Conservation (phyloP, 2,329 filamentous ascomycete species). For the Chaetomiaceae sp. region DNA sequence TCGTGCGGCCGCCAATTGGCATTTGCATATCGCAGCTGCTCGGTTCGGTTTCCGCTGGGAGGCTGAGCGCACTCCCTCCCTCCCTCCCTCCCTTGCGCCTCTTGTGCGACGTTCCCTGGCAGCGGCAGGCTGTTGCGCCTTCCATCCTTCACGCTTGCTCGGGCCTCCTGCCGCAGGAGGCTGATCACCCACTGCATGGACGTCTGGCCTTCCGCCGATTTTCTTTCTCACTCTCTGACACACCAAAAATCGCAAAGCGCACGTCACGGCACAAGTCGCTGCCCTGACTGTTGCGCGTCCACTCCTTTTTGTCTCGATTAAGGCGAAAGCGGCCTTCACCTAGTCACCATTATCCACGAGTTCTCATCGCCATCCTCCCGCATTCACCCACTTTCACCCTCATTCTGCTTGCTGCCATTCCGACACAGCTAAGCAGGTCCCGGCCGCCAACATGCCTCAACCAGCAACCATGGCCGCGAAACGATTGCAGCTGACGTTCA, state of each 20-base stretch:
- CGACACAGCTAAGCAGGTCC: background rate
- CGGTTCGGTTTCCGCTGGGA: slow-evolving; percentile 8
- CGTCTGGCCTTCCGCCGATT: too few species aligned
- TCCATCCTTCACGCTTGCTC: slow-evolving; percentile 9
- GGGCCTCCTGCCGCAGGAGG: background rate
- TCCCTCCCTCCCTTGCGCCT: background rate
- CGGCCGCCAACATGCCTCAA: slow-evolving; percentile 19
- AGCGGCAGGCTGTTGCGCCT: background rate
- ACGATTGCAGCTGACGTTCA: slow-evolving; percentile 72
- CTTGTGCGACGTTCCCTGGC: too few species aligned
- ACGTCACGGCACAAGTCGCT: too few species aligned
- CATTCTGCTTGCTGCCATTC: background rate
- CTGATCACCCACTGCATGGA: too few species aligned
- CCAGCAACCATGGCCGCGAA: slow-evolving; percentile 33
- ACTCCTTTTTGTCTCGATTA: slow-evolving; percentile 2
- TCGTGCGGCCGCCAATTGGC: slow-evolving; percentile 1
- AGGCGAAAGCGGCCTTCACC: background rate
- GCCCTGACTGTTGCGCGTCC: background rate
- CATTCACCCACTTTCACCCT: background rate
- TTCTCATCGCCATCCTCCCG: background rate
- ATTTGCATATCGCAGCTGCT: slow-evolving; percentile 14
- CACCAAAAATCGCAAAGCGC: too few species aligned
- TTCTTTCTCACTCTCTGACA: too few species aligned
- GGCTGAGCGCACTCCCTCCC: background rate
- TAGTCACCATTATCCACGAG: background rate